A percentile compares a stretch with the other conserved stretches of the same genome.
phyloP scores from a whole-genome alignment of 2,329 filamentous ascomycete genomes.

The Chaetomium olivaceum region DNA sequence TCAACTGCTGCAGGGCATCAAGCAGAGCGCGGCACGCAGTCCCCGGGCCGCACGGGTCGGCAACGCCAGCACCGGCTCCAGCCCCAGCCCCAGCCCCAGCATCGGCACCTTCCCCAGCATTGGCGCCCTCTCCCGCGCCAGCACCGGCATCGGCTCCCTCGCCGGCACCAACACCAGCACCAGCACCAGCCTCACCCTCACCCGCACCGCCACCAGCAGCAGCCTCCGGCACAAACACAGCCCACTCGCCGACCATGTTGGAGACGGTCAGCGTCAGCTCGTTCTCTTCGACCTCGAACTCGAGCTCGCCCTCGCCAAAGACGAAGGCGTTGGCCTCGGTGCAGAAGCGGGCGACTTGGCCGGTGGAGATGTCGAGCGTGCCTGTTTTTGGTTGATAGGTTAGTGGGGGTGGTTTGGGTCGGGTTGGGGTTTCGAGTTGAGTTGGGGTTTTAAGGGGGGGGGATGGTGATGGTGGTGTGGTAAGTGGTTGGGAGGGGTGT shows the following conservation, averaged over 20 bases:
- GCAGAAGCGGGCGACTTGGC: slow-evolving; percentile 41
- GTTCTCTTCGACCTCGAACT: slow-evolving; percentile 46
- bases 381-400: slow-evolving; percentile 26
- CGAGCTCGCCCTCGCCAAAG: slow-evolving; percentile 42
- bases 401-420: background rate
- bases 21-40: slow-evolving; percentile 16
- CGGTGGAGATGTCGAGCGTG: slow-evolving; percentile 40
- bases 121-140: slow-evolving; percentile 14
- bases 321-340: slow-evolving; percentile 41
- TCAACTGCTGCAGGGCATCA: slow-evolving; percentile 7
- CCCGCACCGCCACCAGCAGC: slow-evolving; percentile 27
- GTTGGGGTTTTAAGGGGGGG: background rate
- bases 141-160: slow-evolving; percentile 16
- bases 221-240: slow-evolving; percentile 37
- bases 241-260: slow-evolving; percentile 40
- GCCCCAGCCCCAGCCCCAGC: slow-evolving; percentile 14
- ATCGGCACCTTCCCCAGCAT: background rate
- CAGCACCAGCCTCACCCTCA: slow-evolving; percentile 17
- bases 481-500: too few relatives aligned
- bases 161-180: slow-evolving; percentile 12
- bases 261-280: slow-evolving; percentile 39
- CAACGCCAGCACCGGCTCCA: slow-evolving; percentile 14
- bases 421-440: too few relatives aligned
- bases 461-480: too few relatives aligned
- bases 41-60: slow-evolving; percentile 1